Conservation (phyloP, 345 rosid species). For the Eucalyptus lansdowneana region DNA sequence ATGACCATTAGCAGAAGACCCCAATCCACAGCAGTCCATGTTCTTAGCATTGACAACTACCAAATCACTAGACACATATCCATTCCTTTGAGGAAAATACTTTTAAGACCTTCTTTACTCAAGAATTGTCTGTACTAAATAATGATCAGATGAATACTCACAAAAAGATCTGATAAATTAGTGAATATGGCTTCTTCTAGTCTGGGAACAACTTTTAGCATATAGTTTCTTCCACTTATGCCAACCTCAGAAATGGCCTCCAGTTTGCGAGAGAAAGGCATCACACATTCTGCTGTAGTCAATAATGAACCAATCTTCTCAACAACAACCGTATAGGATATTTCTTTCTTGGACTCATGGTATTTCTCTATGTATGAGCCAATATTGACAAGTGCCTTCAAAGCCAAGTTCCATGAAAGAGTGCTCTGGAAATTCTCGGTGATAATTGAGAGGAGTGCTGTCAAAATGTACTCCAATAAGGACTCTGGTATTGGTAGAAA, state of each 20-base stretch:
- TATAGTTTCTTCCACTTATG: slow-evolving; percentile 31
- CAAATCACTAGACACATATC: not conserved
- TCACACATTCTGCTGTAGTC: slow-evolving; percentile 24
- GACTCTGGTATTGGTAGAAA: slow-evolving; percentile 30
- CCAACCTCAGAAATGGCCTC: slow-evolving; percentile 60
- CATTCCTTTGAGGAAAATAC: not conserved
- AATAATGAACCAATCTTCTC: slow-evolving; percentile 35
- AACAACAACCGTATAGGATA: slow-evolving; percentile 47
- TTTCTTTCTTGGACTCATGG: slow-evolving; percentile 40
- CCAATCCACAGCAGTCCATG: not conserved
- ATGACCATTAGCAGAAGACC: not conserved
- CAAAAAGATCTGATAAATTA: slow-evolving; percentile 48
- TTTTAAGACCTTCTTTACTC: not conserved
- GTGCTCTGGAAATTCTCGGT: slow-evolving; percentile 24
- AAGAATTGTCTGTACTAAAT: not conserved
- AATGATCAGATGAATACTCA: slow-evolving; percentile 13
- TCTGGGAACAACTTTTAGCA: slow-evolving; percentile 47
- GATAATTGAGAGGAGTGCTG: slow-evolving; percentile 37
- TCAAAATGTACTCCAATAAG: slow-evolving; percentile 55
- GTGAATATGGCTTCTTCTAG: slow-evolving; percentile 49
- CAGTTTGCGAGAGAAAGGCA: slow-evolving; percentile 44
- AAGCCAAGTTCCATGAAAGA: slow-evolving; percentile 46
- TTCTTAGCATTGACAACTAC: not conserved
- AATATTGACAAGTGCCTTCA: slow-evolving; percentile 61
- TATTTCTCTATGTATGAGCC: slow-evolving; percentile 46